phyloP scores from a whole-genome alignment of 2,329 filamentous ascomycete genomes.

The Phaeosphaeria sp. region DNA sequence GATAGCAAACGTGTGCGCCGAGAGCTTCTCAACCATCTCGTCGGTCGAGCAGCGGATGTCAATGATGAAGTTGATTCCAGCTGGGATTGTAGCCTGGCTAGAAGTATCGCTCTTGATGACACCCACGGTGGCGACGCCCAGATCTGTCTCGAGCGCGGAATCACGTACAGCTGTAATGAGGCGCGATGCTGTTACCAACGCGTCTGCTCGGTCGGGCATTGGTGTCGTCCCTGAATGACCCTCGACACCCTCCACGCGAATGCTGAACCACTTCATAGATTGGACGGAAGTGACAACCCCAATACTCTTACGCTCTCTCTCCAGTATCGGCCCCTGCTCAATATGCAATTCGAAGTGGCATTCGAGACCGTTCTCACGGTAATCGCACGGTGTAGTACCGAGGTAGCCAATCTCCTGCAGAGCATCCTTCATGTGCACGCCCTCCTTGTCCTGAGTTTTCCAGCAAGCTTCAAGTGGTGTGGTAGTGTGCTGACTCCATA shows the following conservation, averaged over 20 bases:
- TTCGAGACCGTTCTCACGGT: constrained; percentile 67
- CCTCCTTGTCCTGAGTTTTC: constrained; percentile 55
- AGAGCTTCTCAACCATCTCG: constrained; percentile 31
- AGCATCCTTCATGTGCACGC: constrained; percentile 54
- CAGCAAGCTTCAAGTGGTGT: constrained; percentile 36
- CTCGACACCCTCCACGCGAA: constrained; percentile 41
- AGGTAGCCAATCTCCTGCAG: constrained; percentile 42
- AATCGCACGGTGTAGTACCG: constrained; percentile 57
- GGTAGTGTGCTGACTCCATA: constrained; percentile 68
- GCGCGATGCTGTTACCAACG: constrained; percentile 34
- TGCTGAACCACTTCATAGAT: constrained; percentile 70
- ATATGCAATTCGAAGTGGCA: constrained; percentile 85
- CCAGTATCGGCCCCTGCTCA: constrained; percentile 78
- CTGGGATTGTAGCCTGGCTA: constrained; percentile 38
- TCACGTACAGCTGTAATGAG: constrained; percentile 36
- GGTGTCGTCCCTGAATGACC: constrained; percentile 69
- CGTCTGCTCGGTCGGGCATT: constrained; percentile 62
- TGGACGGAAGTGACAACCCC: constrained; percentile 75
- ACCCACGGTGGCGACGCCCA: constrained; percentile 38
- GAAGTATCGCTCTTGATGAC: constrained; percentile 38
- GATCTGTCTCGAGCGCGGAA: constrained; percentile 20
- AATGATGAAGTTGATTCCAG: constrained; percentile 36
- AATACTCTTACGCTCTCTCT: constrained; percentile 65
- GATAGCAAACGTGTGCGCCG: constrained; percentile 21
- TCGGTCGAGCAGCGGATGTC: constrained; percentile 39